These are phyloP conservation scores for Fonsecaea multimorphosa DNA, from an alignment of 2,329 filamentous ascomycete species.

Conservation along the genomic window DNA sequence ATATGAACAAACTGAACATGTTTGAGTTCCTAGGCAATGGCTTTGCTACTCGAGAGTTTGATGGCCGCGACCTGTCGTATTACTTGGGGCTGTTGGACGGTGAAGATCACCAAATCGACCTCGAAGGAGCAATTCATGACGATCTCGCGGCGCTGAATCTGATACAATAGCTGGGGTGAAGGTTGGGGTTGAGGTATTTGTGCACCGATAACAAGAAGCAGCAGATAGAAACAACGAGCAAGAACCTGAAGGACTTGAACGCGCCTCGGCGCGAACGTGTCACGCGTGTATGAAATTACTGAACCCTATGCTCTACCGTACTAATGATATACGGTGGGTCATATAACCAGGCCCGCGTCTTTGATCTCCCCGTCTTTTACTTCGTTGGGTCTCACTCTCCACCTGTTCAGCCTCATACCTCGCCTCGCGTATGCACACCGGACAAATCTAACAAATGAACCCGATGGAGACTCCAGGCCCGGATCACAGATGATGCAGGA, in stretches of 20 bases:
- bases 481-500: not conserved
- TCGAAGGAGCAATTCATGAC: slow-evolving; percentile 29
- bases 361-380: not conserved
- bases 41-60: slow-evolving; percentile 51
- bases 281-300: not conserved
- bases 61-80: slow-evolving; percentile 55
- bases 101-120: slow-evolving; percentile 30
- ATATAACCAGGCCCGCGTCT: not conserved
- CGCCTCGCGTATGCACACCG: not conserved
- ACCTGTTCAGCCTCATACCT: not conserved
- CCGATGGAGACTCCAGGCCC: not conserved
- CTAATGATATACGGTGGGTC: not conserved
- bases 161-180: slow-evolving; percentile 13
- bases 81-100: slow-evolving; percentile 42
- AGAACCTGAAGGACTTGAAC: not conserved
- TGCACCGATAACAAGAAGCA: not conserved
- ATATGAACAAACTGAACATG: slow-evolving; percentile 47
- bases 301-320: not conserved
- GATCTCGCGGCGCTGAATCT: slow-evolving; percentile 24
- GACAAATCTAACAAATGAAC: not conserved
- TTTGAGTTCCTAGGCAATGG: slow-evolving; percentile 51
- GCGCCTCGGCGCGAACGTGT: too few species aligned
- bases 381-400: not conserved
- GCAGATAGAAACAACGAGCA: not conserved
- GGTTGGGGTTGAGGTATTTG: not conserved